Base-by-base conservation (phyloP, 1,284 basidiomycete species). In the Ustilago curta region DNA sequence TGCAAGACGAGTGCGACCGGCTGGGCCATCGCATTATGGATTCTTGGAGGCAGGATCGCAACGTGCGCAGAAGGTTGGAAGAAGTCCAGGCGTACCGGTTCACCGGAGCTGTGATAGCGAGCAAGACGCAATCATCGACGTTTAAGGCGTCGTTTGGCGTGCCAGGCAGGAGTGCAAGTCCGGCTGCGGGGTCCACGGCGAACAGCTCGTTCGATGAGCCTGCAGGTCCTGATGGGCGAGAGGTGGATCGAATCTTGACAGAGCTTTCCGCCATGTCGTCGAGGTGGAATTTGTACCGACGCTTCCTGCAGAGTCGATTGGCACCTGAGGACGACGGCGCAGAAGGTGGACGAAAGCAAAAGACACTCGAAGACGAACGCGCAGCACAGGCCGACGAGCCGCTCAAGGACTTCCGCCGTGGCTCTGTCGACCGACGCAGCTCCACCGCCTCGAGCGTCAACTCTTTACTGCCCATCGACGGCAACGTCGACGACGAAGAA, bases 211-310 rank as follows among this genome's bases (percentile, higher is more conserved):
- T 37, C 47, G 83, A 47, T 65, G 91, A 93, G 19, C 90, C 92
- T 8, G 89, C 91, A 23, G 84, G 85, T 2, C 87, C 93, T 1
- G 95, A 98, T 84, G 91, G 92, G 14, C 89, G 94, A 58, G 95
- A 97, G 81, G 91, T 97, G 8, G 96, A 99, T 86, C 92, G 91
- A 74, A 88, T 94, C 0, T 83, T 97, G 16, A 91, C 91, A 7
- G 97, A 99, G 86, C 87, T 93, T 4, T 91, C 94, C 14, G 91
- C 91, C 7, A 93, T 99, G 89, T 90, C 92, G 37, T 91, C 94
- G 8, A 88, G 96, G 57, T 99, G 96, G 95, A 90, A 91, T 60
- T 86, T 97, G 59, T 97, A 98, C 86, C 89, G 91, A 55, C 91
- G 93, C 54, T 99, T 98, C 83, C 86, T 99, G 40, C 87, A 90